These are phyloP conservation scores for Botrytis tulipae DNA, from an alignment of 2,329 filamentous ascomycete genomes.

Conservation along the genomic window DNA sequence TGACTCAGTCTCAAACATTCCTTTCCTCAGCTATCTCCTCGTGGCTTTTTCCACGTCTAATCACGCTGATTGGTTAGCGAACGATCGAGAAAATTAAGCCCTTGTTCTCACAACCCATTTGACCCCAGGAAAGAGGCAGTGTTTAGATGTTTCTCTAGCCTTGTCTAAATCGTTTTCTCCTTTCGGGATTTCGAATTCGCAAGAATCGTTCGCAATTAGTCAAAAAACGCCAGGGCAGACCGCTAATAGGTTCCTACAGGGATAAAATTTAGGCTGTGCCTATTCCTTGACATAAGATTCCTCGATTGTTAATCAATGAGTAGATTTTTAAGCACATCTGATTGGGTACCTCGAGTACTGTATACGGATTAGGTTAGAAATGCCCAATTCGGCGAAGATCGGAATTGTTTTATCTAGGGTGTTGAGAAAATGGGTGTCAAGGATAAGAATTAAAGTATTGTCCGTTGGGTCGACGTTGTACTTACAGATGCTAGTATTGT, in stretches of 20 bases:
- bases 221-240: conserved; percentile 14
- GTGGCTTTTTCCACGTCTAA: background rate
- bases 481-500: background rate
- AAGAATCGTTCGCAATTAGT: background rate
- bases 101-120: background rate
- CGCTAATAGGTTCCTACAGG: background rate
- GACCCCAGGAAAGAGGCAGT: background rate
- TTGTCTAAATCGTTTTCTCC: background rate
- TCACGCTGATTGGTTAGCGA: background rate
- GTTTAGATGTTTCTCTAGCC: conserved; percentile 3
- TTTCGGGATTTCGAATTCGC: background rate
- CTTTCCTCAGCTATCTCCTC: conserved; percentile 1
- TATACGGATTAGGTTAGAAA: background rate
- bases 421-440: background rate
- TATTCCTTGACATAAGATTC: background rate
- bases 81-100: background rate
- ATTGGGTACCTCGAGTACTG: background rate
- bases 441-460: background rate
- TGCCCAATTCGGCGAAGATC: background rate
- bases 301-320: background rate
- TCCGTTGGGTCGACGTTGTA: too few relatives aligned
- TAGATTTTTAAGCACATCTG: background rate
- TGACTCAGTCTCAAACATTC: conserved; percentile 11
- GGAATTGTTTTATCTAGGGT: background rate
- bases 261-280: background rate